Conservation (phyloP, 1,139 yeast genomes). For the Saccharomyces hybrid region DNA sequence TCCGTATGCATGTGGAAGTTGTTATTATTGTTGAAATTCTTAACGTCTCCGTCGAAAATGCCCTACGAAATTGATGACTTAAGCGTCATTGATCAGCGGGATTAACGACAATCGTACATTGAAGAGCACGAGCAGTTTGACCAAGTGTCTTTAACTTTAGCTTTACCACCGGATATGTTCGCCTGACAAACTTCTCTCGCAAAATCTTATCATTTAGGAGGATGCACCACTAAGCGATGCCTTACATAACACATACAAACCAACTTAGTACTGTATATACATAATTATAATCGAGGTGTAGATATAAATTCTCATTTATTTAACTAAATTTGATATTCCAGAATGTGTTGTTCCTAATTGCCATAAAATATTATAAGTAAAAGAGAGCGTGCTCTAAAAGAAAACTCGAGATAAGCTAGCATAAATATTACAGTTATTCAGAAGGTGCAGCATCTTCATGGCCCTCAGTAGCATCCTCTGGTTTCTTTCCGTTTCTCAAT, state of each 20-base stretch:
- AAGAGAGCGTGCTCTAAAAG: background rate
- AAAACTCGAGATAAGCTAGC: background rate
- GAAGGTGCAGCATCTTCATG: constrained; percentile 8
- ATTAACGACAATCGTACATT: background rate
- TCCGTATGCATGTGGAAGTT: background rate
- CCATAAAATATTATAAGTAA: background rate
- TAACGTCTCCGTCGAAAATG: background rate
- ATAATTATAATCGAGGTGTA: background rate
- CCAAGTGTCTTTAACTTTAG: background rate
- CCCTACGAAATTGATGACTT: background rate
- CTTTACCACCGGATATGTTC: no score
- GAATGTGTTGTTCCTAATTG: background rate
- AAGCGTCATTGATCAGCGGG: background rate
- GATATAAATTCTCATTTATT: background rate
- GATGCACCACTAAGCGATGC: background rate
- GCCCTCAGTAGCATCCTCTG: constrained; percentile 16
- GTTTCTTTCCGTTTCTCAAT: constrained; percentile 24
- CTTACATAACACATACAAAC: background rate
- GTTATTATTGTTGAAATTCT: background rate
- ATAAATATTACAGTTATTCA: background rate
- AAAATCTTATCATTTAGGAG: no score
- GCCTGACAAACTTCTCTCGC: no score
- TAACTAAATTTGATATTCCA: background rate
- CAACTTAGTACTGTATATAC: background rate
- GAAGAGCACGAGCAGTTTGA: background rate